Percentiles rank a stretch among this genome's conserved stretches.
phyloP scores from a whole-genome alignment of 371 early-diverging fungal genomes.

The Batrachochytrium dendrobatidis region DNA sequence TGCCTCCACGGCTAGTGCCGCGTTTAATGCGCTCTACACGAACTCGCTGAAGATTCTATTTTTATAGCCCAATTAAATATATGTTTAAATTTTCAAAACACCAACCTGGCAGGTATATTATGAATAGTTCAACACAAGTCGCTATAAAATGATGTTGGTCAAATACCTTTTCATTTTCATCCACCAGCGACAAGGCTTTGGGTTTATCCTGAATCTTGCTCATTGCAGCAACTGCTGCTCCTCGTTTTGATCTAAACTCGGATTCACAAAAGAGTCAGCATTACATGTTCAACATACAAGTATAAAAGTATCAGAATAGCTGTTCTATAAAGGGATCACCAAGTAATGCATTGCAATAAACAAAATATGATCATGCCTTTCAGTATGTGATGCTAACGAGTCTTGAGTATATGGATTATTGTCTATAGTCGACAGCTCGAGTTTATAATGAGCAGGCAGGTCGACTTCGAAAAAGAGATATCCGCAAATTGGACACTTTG shows the following conservation, averaged over 20 bases:
- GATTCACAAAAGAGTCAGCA: not conserved
- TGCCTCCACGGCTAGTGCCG: not conserved
- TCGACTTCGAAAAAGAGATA: not conserved
- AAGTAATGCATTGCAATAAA: too few relatives aligned
- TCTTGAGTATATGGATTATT: not conserved
- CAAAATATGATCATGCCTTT: too few relatives aligned
- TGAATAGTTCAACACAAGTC: not conserved
- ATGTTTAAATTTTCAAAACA: not conserved
- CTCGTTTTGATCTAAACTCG: not conserved
- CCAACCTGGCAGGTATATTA: not conserved
- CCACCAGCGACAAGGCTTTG: not conserved
- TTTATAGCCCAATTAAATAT: too few relatives aligned
- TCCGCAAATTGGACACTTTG: not conserved
- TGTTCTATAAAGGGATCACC: not conserved
- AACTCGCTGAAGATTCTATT: not conserved
- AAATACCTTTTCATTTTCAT: not conserved
- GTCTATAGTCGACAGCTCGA: not conserved
- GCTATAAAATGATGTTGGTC: too few relatives aligned
- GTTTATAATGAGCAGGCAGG: not conserved
- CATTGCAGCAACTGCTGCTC: not conserved
- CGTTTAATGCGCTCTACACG: not conserved
- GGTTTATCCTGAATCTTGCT: not conserved
- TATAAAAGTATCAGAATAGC: not conserved
- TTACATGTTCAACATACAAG: not conserved
- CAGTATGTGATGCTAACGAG: too few relatives aligned